These are phyloP conservation scores for Mortierella hygrophila DNA, from an alignment of 192 early-diverging fungal species.

Conservation along the genomic window DNA sequence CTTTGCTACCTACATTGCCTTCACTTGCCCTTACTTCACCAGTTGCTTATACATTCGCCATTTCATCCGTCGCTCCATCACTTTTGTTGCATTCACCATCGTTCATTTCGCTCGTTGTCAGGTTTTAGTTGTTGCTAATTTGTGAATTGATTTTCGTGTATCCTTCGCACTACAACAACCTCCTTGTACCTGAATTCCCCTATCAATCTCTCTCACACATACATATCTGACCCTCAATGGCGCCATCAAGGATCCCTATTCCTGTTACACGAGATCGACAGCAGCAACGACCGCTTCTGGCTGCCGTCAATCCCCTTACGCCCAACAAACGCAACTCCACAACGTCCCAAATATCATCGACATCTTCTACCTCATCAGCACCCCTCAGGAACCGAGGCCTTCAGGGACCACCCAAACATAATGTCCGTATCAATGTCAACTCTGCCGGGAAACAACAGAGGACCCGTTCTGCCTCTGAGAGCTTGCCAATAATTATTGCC, in stretches of 20 bases:
- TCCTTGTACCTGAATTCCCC: neutral
- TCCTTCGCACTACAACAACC: neutral
- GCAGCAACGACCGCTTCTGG: neutral
- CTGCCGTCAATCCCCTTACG: no score
- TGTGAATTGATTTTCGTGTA: neutral
- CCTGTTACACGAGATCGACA: conserved; percentile 8
- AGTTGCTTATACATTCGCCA: neutral
- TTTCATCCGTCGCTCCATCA: neutral
- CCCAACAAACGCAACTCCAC: no score
- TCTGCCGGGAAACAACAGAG: neutral
- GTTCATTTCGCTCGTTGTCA: neutral
- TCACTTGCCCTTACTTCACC: neutral
- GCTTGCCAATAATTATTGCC: neutral
- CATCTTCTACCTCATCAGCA: neutral
- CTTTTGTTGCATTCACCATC: neutral
- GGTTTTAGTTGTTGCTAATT: neutral
- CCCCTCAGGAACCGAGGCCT: neutral
- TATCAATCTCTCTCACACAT: no score
- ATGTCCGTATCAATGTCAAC: neutral
- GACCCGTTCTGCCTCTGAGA: neutral
- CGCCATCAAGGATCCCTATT: conserved; percentile 22
- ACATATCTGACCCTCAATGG: conserved; percentile 6
- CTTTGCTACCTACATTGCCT: neutral
- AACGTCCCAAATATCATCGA: neutral
- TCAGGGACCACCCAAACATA: neutral